Percentiles rank a stretch among this genome's conserved stretches.
Evolutionary conservation across 208 protist species (phyloP).

Genomic region (Leishmania gerbilli): DNA sequence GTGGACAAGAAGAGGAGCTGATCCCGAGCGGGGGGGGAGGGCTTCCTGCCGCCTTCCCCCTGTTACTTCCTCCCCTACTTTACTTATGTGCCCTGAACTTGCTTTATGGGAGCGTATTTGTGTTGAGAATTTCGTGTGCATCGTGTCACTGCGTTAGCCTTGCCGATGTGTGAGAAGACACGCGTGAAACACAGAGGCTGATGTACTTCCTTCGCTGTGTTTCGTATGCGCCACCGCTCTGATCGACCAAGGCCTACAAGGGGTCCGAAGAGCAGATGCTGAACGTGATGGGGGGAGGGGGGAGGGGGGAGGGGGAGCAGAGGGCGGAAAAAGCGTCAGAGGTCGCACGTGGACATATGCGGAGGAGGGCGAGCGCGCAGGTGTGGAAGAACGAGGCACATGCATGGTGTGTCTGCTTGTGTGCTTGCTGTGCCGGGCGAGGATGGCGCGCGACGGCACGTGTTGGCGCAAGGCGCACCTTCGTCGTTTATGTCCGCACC

Average conservation of each 20-base stretch:
- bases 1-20: not conserved
- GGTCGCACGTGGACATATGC: not conserved
- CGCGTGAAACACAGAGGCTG: not conserved
- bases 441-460: not conserved
- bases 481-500: not conserved
- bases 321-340: not conserved
- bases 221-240: not conserved
- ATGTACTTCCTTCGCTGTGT: not conserved
- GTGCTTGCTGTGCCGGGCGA: not conserved
- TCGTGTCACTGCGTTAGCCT: not conserved
- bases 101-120: not conserved
- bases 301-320: not conserved
- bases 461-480: not conserved
- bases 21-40: not conserved
- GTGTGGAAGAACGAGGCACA: not conserved
- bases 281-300: not conserved
- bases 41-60: not conserved
- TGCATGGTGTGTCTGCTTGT: not conserved
- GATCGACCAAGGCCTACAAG: not conserved
- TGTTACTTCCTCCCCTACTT: not conserved
- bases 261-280: not conserved
- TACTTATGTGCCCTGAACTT: not conserved
- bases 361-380: not conserved
- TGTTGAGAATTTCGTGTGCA: not conserved
- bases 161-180: not conserved